phyloP scores from a whole-genome alignment of 202 grass and related monocot genomes.

The Miscanthus sacchariflorus region DNA sequence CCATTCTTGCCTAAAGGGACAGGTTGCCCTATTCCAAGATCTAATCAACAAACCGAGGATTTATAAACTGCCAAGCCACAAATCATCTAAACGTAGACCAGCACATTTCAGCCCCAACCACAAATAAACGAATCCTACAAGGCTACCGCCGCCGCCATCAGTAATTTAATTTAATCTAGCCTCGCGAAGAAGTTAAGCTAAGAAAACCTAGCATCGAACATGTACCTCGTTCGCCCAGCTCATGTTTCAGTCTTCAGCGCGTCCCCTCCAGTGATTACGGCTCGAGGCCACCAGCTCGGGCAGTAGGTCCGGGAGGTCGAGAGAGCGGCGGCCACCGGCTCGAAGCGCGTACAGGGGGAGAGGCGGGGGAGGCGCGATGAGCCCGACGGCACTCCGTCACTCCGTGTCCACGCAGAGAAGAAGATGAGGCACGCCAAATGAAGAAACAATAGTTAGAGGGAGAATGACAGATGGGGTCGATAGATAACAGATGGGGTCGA shows the following conservation, averaged over 20 bases:
- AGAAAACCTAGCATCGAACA: constrained; percentile 1
- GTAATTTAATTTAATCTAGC: background rate
- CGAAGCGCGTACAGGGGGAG: background rate
- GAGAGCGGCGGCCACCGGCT: background rate
- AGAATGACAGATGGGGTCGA: too few relatives aligned
- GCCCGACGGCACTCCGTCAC: too few relatives aligned
- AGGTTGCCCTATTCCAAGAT: background rate
- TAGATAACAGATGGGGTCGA: too few relatives aligned
- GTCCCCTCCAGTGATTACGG: background rate
- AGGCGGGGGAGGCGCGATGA: too few relatives aligned
- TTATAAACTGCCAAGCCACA: background rate
- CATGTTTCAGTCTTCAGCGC: background rate
- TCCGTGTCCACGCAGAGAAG: too few relatives aligned
- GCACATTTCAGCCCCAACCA: too few relatives aligned
- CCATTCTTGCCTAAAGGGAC: background rate
- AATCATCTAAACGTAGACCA: background rate
- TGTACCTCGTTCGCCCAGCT: background rate
- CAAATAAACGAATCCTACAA: background rate
- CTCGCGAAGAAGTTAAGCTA: background rate
- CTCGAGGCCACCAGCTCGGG: background rate
- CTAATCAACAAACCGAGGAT: background rate
- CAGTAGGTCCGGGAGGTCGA: background rate
- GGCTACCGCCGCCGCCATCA: background rate
- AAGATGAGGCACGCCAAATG: too few relatives aligned
- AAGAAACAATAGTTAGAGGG: too few relatives aligned